Conservation (phyloP, 257 asterid genomes). For the Primulina huaijiensis region DNA sequence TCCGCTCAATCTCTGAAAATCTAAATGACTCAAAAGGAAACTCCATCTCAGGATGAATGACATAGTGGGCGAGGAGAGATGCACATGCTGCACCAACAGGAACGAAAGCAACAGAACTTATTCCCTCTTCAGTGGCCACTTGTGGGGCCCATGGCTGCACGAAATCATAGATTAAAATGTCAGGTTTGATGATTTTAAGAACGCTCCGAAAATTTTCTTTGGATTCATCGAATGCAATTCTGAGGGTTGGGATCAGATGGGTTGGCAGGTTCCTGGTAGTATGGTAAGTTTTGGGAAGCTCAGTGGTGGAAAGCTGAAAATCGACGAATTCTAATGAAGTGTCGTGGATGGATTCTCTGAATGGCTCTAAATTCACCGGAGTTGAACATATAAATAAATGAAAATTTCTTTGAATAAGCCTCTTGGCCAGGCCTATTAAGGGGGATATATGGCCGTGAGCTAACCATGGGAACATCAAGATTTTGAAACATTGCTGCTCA, state of each 20-base stretch:
- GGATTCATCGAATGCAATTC: constrained; percentile 16
- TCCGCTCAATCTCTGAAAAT: background rate
- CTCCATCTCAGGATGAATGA: background rate
- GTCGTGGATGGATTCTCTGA: no score
- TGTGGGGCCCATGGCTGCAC: constrained; percentile 22
- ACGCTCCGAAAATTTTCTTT: constrained; percentile 4
- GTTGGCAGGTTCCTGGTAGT: constrained; percentile 22
- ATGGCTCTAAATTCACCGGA: no score
- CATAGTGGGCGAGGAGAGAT: background rate
- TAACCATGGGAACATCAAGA: no score
- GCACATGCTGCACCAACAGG: background rate
- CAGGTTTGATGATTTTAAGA: constrained; percentile 15
- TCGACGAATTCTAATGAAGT: no score
- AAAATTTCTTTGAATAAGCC: no score
- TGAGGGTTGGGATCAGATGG: constrained; percentile 14
- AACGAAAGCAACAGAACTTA: constrained; percentile 3
- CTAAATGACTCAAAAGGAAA: background rate
- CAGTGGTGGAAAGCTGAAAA: no score
- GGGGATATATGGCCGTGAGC: no score
- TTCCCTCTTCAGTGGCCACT: constrained; percentile 11
- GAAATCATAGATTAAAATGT: constrained; percentile 20
- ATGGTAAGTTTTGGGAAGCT: background rate
- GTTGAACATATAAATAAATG: no score
- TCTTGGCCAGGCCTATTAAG: no score
- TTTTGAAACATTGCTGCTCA: no score